These are phyloP conservation scores for Lodderomyces pseudojiufengensis DNA, from an alignment of 1,139 yeast species.

Conservation along the genomic window DNA sequence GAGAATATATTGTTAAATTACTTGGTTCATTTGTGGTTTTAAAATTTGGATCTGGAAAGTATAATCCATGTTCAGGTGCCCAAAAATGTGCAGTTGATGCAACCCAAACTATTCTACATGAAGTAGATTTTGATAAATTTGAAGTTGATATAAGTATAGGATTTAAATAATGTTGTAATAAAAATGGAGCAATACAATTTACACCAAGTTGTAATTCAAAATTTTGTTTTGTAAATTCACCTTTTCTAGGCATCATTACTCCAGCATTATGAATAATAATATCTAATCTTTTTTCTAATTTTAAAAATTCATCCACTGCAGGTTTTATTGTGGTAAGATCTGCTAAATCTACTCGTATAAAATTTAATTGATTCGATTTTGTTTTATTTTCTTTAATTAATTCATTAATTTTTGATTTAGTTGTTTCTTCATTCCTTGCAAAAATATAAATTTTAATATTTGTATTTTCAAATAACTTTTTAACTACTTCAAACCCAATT, in stretches of 20 bases:
- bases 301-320: conserved; percentile 31
- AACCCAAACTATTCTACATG: conserved; percentile 44
- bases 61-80: conserved; percentile 39
- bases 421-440: conserved; percentile 15
- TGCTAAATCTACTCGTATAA: conserved; percentile 27
- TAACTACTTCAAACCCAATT: conserved; percentile 28
- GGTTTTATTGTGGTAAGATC: conserved; percentile 44
- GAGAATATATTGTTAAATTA: conserved; percentile 21
- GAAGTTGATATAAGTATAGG: conserved; percentile 37
- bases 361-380: too few species aligned
- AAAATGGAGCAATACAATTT: conserved; percentile 48
- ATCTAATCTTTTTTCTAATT: conserved; percentile 26
- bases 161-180: conserved; percentile 42
- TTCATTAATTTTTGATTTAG: conserved; percentile 23
- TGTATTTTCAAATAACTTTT: conserved; percentile 29
- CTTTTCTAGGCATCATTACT: conserved; percentile 39
- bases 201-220: conserved; percentile 31
- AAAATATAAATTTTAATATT: conserved; percentile 29
- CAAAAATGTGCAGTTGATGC: conserved; percentile 37
- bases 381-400: too few species aligned
- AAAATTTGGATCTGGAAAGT: conserved; percentile 33
- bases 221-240: conserved; percentile 16
- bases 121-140: conserved; percentile 5
- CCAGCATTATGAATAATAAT: conserved; percentile 53
- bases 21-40: conserved; percentile 6